A percentile compares a stretch with the other conserved stretches of the same genome.
Evolutionary conservation across 768 basidiomycete genomes (phyloP).

Genomic region (Macrolepiota fuliginosa): DNA sequence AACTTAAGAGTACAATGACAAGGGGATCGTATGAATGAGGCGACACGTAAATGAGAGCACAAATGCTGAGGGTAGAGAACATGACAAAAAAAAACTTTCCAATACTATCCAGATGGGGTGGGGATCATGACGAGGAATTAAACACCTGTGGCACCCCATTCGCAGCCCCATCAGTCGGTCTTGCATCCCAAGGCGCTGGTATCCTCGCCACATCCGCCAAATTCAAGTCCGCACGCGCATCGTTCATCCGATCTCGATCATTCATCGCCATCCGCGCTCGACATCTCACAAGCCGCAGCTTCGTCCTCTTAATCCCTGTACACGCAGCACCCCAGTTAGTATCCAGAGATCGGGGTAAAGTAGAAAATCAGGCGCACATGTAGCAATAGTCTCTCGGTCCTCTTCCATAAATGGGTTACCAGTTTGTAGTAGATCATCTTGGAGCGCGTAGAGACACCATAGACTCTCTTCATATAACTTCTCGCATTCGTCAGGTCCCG

Average conservation of each 20-base stretch:
- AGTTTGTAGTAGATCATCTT: constrained; percentile 81
- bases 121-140: constrained; percentile 7
- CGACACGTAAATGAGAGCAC: constrained; percentile 17
- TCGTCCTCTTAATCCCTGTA: constrained; percentile 82
- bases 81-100: not conserved
- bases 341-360: not conserved
- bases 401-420: constrained; percentile 86
- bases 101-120: not conserved
- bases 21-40: constrained; percentile 9
- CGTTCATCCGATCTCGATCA: constrained; percentile 66
- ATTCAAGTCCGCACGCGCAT: constrained; percentile 78
- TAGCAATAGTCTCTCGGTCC: constrained; percentile 74
- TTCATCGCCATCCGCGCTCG: constrained; percentile 76
- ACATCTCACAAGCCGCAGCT: constrained; percentile 78
- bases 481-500: constrained; percentile 81
- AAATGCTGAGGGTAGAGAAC: not conserved
- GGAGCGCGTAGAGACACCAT: constrained; percentile 90
- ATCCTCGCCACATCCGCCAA: constrained; percentile 68
- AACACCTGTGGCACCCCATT: constrained; percentile 3
- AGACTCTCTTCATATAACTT: constrained; percentile 92
- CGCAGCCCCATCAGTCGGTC: constrained; percentile 24
- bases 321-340: constrained; percentile 9
- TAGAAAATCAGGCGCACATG: constrained; percentile 47
- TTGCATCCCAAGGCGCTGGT: constrained; percentile 72
- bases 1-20: constrained; percentile 8